Conservation (phyloP, 2,329 filamentous ascomycete species). For the Cytospora paraplurivora region DNA sequence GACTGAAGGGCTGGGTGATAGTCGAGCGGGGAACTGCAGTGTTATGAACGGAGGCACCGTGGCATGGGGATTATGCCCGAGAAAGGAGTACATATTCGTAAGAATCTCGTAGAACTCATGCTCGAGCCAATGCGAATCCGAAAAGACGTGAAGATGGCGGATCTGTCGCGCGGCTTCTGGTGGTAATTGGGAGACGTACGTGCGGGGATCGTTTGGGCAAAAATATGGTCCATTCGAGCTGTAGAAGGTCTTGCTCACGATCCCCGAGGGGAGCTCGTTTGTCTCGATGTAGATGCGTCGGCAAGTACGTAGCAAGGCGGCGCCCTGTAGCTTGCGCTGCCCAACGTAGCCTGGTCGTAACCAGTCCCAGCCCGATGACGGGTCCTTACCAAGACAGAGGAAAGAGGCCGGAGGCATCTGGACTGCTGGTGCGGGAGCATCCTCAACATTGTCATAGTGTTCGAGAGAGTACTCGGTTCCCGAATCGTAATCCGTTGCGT, state of each 20-base stretch:
- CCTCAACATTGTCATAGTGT: background rate
- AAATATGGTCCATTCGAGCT: slow-evolving; percentile 2
- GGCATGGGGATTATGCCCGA: too few relatives aligned
- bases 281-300: slow-evolving; percentile 24
- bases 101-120: slow-evolving; percentile 3
- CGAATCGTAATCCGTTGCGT: background rate
- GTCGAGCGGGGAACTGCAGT: too few relatives aligned
- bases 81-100: background rate
- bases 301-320: slow-evolving; percentile 14
- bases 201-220: background rate
- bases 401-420: background rate
- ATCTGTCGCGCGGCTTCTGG: slow-evolving; percentile 14
- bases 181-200: slow-evolving; percentile 4
- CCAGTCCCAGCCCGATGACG: slow-evolving; percentile 7
- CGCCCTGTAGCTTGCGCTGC: background rate
- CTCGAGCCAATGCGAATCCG: slow-evolving; percentile 1
- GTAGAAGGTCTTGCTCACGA: slow-evolving; percentile 9
- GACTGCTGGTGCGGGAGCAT: slow-evolving; percentile 4
- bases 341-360: slow-evolving; percentile 11
- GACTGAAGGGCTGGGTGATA: background rate
- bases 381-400: background rate
- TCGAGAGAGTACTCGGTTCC: background rate
- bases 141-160: slow-evolving; percentile 6
- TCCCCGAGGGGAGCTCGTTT: background rate
- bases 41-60: too few relatives aligned